Evolutionary conservation across 2,329 filamentous ascomycete species (phyloP).

Genomic region (Pyrenochaeta sp.): DNA sequence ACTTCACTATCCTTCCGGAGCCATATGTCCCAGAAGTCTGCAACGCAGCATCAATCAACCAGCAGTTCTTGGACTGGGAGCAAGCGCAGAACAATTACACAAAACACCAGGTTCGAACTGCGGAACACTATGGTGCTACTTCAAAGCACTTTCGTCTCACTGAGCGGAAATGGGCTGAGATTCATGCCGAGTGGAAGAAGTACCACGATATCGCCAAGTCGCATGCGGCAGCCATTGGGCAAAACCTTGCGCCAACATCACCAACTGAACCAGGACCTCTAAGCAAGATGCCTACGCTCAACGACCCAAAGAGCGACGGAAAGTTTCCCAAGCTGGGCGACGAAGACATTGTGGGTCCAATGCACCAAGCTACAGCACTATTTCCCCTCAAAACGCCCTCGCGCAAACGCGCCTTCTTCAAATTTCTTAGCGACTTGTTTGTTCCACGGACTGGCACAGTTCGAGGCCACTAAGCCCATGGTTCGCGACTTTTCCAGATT

Average conservation of each 20-base stretch:
- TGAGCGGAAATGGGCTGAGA: constrained; percentile 86
- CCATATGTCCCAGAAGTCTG: constrained; percentile 76
- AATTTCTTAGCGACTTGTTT: constrained; percentile 49
- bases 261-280: constrained; percentile 63
- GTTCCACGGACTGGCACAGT: constrained; percentile 34
- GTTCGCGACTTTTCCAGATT: constrained; percentile 10
- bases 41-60: constrained; percentile 67
- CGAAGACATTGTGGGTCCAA: constrained; percentile 91
- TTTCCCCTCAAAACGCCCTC: constrained; percentile 50
- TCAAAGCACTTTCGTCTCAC: constrained; percentile 89
- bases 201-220: constrained; percentile 72
- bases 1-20: constrained; percentile 85
- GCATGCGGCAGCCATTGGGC: constrained; percentile 46
- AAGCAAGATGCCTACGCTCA: constrained; percentile 72
- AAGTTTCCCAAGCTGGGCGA: constrained; percentile 91
- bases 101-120: constrained; percentile 85
- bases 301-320: constrained; percentile 71
- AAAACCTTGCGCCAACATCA: constrained; percentile 46
- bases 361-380: constrained; percentile 59
- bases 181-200: constrained; percentile 76
- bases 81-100: constrained; percentile 84
- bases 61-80: constrained; percentile 82
- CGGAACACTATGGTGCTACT: constrained; percentile 88
- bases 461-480: constrained; percentile 31
- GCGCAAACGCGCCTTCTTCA: constrained; percentile 49